These are phyloP conservation scores for Musa acuminata DNA, from an alignment of 176 grass and related monocot species.

Conservation along the genomic window DNA sequence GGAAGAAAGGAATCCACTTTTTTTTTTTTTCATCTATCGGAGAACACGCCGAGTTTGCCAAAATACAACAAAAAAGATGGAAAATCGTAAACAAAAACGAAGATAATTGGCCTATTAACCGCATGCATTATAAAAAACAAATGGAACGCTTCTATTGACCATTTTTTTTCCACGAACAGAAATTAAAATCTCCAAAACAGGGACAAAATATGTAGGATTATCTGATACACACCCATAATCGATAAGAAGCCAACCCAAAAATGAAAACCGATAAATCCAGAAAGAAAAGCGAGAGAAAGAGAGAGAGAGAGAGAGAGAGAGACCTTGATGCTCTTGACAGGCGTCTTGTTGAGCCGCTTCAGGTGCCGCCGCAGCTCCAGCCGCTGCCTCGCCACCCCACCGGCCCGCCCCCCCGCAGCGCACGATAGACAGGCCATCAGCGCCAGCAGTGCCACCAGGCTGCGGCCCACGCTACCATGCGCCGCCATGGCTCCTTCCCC, in stretches of 20 bases:
- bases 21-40: too few relatives aligned
- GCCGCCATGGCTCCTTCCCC: neutral
- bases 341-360: neutral
- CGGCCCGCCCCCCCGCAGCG: neutral
- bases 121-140: too few relatives aligned
- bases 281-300: neutral
- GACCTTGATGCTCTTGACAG: conserved; percentile 8
- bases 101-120: too few relatives aligned
- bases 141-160: too few relatives aligned
- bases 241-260: too few relatives aligned
- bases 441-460: neutral
- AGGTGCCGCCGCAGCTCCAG: conserved; percentile 5
- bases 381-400: neutral
- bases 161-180: too few relatives aligned
- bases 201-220: too few relatives aligned
- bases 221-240: too few relatives aligned
- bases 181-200: too few relatives aligned
- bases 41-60: too few relatives aligned
- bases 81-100: neutral
- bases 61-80: neutral
- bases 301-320: neutral
- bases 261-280: neutral
- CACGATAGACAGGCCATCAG: neutral
- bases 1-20: too few relatives aligned
- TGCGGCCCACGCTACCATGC: neutral